These are phyloP conservation scores for Chlorophyllum brunneum DNA, from an alignment of 768 basidiomycete genomes.

Conservation along the genomic window DNA sequence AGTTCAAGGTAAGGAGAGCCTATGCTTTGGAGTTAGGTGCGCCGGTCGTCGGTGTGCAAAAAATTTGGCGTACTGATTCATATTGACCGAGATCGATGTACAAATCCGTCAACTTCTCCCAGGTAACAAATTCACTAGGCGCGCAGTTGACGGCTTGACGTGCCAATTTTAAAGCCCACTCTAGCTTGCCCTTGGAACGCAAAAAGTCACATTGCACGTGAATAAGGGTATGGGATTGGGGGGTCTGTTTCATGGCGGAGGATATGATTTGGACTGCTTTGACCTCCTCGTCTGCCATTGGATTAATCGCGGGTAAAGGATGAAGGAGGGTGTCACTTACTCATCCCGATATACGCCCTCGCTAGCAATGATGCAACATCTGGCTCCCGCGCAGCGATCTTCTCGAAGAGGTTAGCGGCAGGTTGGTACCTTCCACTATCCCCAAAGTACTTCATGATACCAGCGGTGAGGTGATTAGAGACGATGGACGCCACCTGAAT, in stretches of 20 bases:
- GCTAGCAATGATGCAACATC: slow-evolving; percentile 89
- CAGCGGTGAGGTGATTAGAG: slow-evolving; percentile 94
- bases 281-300: slow-evolving; percentile 84
- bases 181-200: slow-evolving; percentile 74
- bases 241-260: slow-evolving; percentile 75
- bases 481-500: slow-evolving; percentile 97
- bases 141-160: slow-evolving; percentile 97
- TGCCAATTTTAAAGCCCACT: slow-evolving; percentile 91
- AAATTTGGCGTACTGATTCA: slow-evolving; percentile 51
- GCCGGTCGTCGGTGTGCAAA: background rate
- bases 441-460: slow-evolving; percentile 95
- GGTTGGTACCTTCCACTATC: slow-evolving; percentile 84
- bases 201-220: slow-evolving; percentile 96
- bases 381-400: slow-evolving; percentile 77
- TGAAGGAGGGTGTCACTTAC: slow-evolving; percentile 44
- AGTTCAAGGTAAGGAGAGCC: slow-evolving; percentile 91
- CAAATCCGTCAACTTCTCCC: slow-evolving; percentile 95
- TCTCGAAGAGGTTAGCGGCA: slow-evolving; percentile 93
- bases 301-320: background rate
- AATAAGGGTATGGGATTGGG: slow-evolving; percentile 90
- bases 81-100: slow-evolving; percentile 89
- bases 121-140: slow-evolving; percentile 97
- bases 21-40: slow-evolving; percentile 15
- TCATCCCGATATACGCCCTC: slow-evolving; percentile 93
- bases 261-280: slow-evolving; percentile 96